Evolutionary conservation across 2,329 filamentous ascomycete genomes (phyloP).

Genomic region (Trichoderma sp.): DNA sequence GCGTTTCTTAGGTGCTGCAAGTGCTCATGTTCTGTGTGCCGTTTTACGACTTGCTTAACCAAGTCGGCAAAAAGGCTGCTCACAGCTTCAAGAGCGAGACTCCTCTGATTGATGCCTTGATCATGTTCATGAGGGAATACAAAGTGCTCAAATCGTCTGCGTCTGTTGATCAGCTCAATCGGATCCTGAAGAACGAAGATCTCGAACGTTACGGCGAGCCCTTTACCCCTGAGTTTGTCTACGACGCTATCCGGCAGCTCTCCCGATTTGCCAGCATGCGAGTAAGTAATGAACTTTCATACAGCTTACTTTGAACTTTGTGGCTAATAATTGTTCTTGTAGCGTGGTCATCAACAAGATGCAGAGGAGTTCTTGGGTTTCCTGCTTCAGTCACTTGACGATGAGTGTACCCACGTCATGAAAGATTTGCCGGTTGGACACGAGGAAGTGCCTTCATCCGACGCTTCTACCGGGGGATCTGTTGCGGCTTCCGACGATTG

Average conservation of each 20-base stretch:
- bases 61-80: slow-evolving; percentile 76
- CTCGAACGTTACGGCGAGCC: slow-evolving; percentile 87
- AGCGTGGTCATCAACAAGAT: slow-evolving; percentile 95
- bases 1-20: slow-evolving; percentile 72
- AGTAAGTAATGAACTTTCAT: slow-evolving; percentile 48
- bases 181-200: slow-evolving; percentile 75
- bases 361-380: slow-evolving; percentile 96
- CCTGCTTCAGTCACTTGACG: slow-evolving; percentile 85
- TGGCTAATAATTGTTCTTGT: slow-evolving; percentile 21
- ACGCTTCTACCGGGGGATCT: slow-evolving; percentile 25
- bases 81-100: slow-evolving; percentile 96
- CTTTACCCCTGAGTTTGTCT: slow-evolving; percentile 92
- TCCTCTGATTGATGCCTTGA: slow-evolving; percentile 91
- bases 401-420: slow-evolving; percentile 83
- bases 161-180: slow-evolving; percentile 69
- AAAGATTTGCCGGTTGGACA: slow-evolving; percentile 42
- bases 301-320: not conserved
- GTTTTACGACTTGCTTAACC: slow-evolving; percentile 91
- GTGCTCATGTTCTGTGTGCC: slow-evolving; percentile 89
- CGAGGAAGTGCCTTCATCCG: slow-evolving; percentile 33
- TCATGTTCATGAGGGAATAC: slow-evolving; percentile 95
- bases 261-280: slow-evolving; percentile 91
- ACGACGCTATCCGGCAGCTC: slow-evolving; percentile 83
- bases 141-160: slow-evolving; percentile 76
- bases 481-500: slow-evolving; percentile 54